Evolutionary conservation across 805 yeast species (phyloP).

Genomic region (Ogataea pignaliae): DNA sequence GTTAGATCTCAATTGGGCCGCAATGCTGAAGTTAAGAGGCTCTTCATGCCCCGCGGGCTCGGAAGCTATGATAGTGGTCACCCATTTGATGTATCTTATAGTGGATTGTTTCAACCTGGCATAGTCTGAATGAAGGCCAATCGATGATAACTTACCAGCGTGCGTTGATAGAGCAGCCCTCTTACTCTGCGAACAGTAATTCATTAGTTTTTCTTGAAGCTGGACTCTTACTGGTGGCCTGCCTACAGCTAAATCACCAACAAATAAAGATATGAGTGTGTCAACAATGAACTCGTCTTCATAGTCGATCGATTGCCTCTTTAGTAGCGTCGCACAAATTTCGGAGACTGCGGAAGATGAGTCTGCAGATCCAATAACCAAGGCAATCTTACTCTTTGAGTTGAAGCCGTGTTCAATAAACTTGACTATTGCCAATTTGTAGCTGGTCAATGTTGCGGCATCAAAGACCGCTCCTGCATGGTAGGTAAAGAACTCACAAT

Average conservation of each 20-base stretch:
- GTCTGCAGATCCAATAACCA: slow-evolving; percentile 64
- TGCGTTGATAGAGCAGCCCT: slow-evolving; percentile 39
- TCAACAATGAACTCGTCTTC: slow-evolving; percentile 45
- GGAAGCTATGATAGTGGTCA: slow-evolving; percentile 28
- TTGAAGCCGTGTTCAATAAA: slow-evolving; percentile 41
- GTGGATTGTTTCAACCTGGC: slow-evolving; percentile 51
- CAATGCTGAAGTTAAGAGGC: slow-evolving; percentile 41
- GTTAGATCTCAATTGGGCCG: slow-evolving; percentile 47
- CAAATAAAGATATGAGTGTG: slow-evolving; percentile 42
- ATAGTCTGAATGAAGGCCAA: slow-evolving; percentile 57
- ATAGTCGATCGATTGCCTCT: slow-evolving; percentile 46
- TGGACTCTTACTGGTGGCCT: slow-evolving; percentile 50
- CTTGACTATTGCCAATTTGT: slow-evolving; percentile 38
- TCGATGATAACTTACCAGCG: slow-evolving; percentile 47
- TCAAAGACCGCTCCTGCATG: slow-evolving; percentile 64
- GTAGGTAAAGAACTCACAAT: slow-evolving; percentile 58
- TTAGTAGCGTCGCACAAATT: slow-evolving; percentile 45
- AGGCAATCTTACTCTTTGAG: slow-evolving; percentile 32
- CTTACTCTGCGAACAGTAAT: slow-evolving; percentile 47
- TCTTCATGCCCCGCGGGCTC: slow-evolving; percentile 9
- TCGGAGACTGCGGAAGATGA: slow-evolving; percentile 51
- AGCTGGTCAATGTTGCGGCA: slow-evolving; percentile 38
- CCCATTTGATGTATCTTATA: slow-evolving; percentile 62
- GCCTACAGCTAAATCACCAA: slow-evolving; percentile 40
- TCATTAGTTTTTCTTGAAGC: slow-evolving; percentile 54